Evolutionary conservation across 345 rosid genomes (phyloP).

Genomic region (Salix exigua): DNA sequence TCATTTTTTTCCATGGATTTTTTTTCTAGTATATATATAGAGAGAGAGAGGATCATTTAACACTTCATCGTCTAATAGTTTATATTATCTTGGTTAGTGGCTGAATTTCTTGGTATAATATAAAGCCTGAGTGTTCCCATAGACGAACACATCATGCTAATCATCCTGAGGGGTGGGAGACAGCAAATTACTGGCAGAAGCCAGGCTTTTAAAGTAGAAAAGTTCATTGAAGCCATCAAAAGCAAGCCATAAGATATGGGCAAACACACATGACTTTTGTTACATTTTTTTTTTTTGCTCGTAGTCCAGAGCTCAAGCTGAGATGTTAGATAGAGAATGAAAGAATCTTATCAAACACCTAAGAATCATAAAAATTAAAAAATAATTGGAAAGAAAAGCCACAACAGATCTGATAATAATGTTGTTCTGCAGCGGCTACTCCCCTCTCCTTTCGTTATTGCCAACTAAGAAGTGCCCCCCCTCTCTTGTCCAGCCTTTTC

Average conservation of each 20-base stretch:
- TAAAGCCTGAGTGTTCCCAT: neutral
- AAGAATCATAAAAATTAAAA: slow-evolving; percentile 11
- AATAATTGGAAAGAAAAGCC: slow-evolving; percentile 25
- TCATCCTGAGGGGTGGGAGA: neutral
- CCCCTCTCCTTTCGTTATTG: slow-evolving; percentile 22
- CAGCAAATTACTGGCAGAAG: neutral
- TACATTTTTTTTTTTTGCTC: neutral
- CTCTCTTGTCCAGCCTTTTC: slow-evolving; percentile 25
- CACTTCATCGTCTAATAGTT: too few relatives aligned
- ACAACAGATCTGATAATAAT: slow-evolving; percentile 45
- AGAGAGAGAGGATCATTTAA: too few relatives aligned
- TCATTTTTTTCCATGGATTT: too few relatives aligned
- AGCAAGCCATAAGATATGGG: slow-evolving; percentile 17
- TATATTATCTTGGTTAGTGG: too few relatives aligned
- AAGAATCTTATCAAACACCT: slow-evolving; percentile 47
- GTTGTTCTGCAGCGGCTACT: slow-evolving; percentile 50
- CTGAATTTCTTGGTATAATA: neutral
- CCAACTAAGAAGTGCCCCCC: slow-evolving; percentile 14
- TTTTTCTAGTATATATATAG: too few relatives aligned
- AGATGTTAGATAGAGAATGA: slow-evolving; percentile 34
- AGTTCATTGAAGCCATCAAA: slow-evolving; percentile 15
- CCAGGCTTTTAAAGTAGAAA: slow-evolving; percentile 3
- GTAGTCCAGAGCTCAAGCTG: slow-evolving; percentile 32
- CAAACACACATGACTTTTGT: slow-evolving; percentile 7
- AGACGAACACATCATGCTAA: neutral